These are phyloP conservation scores for Xerocomellus chrysenteron DNA, from an alignment of 768 basidiomycete genomes.

Conservation along the genomic window DNA sequence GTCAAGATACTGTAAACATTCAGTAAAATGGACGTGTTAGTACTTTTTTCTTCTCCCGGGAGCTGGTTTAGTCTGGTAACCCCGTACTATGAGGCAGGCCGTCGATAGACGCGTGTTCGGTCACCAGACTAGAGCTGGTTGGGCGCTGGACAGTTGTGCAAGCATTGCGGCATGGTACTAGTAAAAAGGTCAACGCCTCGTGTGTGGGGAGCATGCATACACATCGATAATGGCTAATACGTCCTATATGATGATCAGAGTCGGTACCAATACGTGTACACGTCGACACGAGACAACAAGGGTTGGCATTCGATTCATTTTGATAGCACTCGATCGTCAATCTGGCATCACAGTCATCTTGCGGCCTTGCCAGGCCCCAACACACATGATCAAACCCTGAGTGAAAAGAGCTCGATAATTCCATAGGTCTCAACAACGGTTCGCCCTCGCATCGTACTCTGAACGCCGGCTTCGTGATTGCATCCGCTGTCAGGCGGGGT, in stretches of 20 bases:
- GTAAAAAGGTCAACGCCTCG: not conserved
- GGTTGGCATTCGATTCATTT: not conserved
- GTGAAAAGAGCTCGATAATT: not conserved
- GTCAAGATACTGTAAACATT: not conserved
- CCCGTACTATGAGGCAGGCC: too few relatives aligned
- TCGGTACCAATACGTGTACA: not conserved
- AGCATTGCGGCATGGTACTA: not conserved
- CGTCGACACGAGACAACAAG: not conserved
- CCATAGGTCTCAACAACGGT: not conserved
- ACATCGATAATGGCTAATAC: slow-evolving; percentile 1
- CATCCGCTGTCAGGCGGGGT: not conserved
- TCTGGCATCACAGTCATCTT: not conserved
- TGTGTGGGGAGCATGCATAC: not conserved
- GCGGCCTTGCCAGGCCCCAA: not conserved
- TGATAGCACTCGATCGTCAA: not conserved
- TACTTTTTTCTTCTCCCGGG: not conserved
- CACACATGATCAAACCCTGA: not conserved
- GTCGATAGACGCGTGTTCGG: too few relatives aligned
- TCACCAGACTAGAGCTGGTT: not conserved
- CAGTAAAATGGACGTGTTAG: not conserved
- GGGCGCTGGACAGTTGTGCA: not conserved
- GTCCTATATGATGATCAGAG: not conserved
- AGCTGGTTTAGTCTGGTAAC: not conserved
- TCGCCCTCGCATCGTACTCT: too few relatives aligned
- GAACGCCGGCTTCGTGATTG: too few relatives aligned